phyloP scores from a whole-genome alignment of 305 asterid species.

The Vinca major region DNA sequence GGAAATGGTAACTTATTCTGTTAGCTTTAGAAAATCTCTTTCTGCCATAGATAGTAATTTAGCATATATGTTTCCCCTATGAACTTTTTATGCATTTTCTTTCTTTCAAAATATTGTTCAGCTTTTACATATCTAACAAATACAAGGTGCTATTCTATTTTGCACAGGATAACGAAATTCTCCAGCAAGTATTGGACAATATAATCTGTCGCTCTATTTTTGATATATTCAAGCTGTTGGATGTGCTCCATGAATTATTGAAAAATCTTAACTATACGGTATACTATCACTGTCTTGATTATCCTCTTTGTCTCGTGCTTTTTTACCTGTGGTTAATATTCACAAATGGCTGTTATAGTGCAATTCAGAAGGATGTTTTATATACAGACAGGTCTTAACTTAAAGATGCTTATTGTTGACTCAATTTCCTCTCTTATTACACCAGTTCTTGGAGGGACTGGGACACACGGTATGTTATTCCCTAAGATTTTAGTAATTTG shows the following conservation, averaged over 20 bases:
- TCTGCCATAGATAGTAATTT: neutral
- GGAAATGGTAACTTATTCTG: neutral
- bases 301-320: neutral
- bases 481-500: neutral
- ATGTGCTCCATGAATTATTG: conserved; percentile 52
- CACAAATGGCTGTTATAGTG: neutral
- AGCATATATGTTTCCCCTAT: neutral
- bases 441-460: conserved; percentile 75
- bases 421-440: conserved; percentile 78
- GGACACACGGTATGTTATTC: conserved; percentile 47
- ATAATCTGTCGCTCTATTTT: conserved; percentile 51
- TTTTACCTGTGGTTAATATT: neutral
- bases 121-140: conserved; percentile 6
- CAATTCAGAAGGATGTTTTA: conserved; percentile 7
- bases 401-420: conserved; percentile 64
- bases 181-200: conserved; percentile 47
- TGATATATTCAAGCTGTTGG: conserved; percentile 63
- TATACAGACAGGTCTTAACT: conserved; percentile 35
- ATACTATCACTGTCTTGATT: neutral
- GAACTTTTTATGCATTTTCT: neutral
- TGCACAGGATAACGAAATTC: conserved; percentile 31
- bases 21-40: neutral
- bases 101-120: neutral
- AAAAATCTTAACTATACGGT: conserved; percentile 55
- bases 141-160: conserved; percentile 13